phyloP scores from a whole-genome alignment of 106 monocot species.

The Apostasia ramifera region DNA sequence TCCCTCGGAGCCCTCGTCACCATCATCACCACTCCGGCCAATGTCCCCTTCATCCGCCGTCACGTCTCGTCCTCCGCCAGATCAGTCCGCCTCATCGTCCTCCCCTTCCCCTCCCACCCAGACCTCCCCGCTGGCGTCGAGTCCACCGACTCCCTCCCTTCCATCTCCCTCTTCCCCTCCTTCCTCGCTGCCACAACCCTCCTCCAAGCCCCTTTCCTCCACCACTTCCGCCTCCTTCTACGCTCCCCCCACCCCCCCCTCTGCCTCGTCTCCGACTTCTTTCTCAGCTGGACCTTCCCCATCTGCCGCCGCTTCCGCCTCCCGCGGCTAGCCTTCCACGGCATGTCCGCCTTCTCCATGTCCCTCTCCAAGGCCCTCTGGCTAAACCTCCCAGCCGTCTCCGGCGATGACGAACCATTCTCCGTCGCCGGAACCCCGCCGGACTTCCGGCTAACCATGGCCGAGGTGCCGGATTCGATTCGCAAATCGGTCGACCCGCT shows the following conservation, averaged over 20 bases:
- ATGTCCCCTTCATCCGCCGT: constrained; percentile 20
- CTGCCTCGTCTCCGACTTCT: constrained; percentile 41
- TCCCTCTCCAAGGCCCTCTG: not conserved
- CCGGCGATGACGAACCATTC: not conserved
- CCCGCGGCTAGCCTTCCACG: constrained; percentile 13
- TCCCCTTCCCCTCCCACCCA: constrained; percentile 10
- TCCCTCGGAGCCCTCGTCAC: constrained; percentile 15
- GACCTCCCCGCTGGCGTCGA: constrained; percentile 14
- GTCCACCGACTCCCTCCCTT: constrained; percentile 28
- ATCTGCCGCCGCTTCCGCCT: constrained; percentile 7
- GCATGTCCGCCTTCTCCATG: constrained; percentile 21
- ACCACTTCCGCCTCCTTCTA: not conserved
- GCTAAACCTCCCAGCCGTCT: not conserved
- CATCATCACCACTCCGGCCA: constrained; percentile 35
- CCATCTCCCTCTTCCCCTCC: constrained; percentile 9
- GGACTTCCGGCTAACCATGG: not conserved
- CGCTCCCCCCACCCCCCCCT: not conserved
- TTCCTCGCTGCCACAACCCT: constrained; percentile 10
- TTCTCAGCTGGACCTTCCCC: constrained; percentile 26
- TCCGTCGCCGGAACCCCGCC: not conserved
- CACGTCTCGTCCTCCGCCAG: constrained; percentile 5
- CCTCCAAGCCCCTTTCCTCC: constrained; percentile 5
- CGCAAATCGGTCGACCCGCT: constrained; percentile 1
- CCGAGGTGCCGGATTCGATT: not conserved
- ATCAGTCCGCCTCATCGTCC: constrained; percentile 10